Base-by-base conservation (phyloP, 371 early-diverging fungal genomes). In the Saksenaea vasiformis region DNA sequence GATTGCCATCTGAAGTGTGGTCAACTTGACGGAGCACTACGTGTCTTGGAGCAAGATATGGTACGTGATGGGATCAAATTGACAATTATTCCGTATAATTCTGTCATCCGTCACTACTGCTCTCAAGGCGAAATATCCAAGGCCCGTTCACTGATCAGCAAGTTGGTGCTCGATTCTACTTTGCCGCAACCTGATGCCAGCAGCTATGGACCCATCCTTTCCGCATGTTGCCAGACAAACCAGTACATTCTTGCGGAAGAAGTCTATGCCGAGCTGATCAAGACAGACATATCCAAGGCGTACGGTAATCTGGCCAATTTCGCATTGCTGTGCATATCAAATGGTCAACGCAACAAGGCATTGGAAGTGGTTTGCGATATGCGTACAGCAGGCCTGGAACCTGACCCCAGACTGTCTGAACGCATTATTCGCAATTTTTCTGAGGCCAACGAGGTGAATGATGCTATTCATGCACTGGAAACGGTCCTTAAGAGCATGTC, bases 251-350 rank as follows among this genome's bases (percentile, higher is more conserved):
- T 59, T 10, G 74, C 79, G 0, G 58, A 62, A 0, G 56, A 60
- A 11, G 43, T 68, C 0, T 80, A 80, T 36, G n/a, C 65, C n/a
- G 60, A 67, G 15, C 55, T 80, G 56, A 37, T 68, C 41, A 70
- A 72, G 59, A 76, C 74, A 3, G 78, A 80, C 28, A 65, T 80
- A 15, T 57, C 69, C 38, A 77, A 77, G 57, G 62, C 76, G 0
- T 80, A 80, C 35, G 78, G 81, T 27, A 80, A 77, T 51, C 37
- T 80, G 38, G 81, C 81, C 31, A 76, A 74, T 38, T 80, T 74
- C 62, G 72, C 73, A 11, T 44, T 78, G 17, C 61, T 80, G 4
- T 80, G 81, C 58, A 56, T 80, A 10, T 59, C 70, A 0, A 57
- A 67, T 51, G 47, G 56, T 4, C 64, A 68, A 5, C 55, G 57